Evolutionary conservation across 2,329 filamentous ascomycete genomes (phyloP), one percentile per base, ranked within the genome.

Genomic region (Mycosphaerella sp.): DNA sequence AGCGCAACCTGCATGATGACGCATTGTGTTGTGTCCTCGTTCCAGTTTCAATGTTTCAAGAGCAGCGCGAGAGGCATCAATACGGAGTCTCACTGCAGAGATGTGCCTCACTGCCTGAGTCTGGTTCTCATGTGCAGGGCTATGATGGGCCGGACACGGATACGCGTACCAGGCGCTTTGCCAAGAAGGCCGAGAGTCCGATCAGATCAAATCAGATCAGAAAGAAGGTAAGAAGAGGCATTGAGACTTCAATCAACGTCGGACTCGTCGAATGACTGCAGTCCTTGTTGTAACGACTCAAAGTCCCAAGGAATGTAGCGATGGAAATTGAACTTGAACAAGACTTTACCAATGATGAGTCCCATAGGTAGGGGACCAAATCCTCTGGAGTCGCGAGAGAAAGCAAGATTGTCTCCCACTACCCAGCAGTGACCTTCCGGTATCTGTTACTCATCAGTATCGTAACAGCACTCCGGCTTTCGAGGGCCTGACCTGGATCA

Each of bases 371-470:
- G 69, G 0, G 93, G 89, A 0, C 93, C 93, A 73, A 86, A 95
- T 40, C 84, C 77, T 58, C 93, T 83, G 42, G 90, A 96, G 74
- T 98, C 93, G 60, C 89, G 77, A 23, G 90, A 96, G 65, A 81
- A 86, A 2, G 82, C 78, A 57, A 95, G 67, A 70, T 97, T 97
- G 71, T 98, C 93, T 2, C 93, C 93, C 2, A 84, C 81, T 6
- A 96, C 76, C 82, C 89, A 97, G 65, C 90, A 95, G 75, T 98
- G 93, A 1, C 93, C 93, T 66, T 87, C 78, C 0, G 93, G 93
- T 12, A 98, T 83, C 87, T 95, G 65, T 46, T 8, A 21, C n/a
- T 31, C 39, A 23, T 59, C 43, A 60, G 53, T 31, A 41, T n/a
- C n/a, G 23, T 32, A 12, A 29, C 6, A 39, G 39, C 31, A 9